Conservation (phyloP, 1,139 yeast species). For the Kazachstania sp. region DNA sequence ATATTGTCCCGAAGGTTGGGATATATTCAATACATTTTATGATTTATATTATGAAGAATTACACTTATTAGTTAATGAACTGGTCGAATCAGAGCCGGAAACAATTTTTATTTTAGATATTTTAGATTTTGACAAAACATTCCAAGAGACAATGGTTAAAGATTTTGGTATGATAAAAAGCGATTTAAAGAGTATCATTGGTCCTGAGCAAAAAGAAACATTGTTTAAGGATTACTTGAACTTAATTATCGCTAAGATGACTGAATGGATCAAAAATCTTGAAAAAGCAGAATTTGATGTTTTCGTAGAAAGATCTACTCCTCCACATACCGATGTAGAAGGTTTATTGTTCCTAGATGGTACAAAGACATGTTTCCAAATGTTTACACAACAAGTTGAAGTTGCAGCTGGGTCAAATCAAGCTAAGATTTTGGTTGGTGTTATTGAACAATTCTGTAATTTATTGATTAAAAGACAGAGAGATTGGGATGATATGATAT, state of each 20-base stretch:
- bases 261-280: slow-evolving; percentile 71
- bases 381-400: slow-evolving; percentile 86
- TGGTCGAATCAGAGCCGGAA: slow-evolving; percentile 67
- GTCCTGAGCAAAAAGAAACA: slow-evolving; percentile 57
- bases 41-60: slow-evolving; percentile 61
- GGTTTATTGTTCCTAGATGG: slow-evolving; percentile 56
- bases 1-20: slow-evolving; percentile 69
- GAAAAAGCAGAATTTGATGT: slow-evolving; percentile 54
- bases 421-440: slow-evolving; percentile 75
- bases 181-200: slow-evolving; percentile 47
- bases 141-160: slow-evolving; percentile 42
- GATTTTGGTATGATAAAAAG: slow-evolving; percentile 40
- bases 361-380: slow-evolving; percentile 67
- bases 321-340: slow-evolving; percentile 68
- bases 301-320: slow-evolving; percentile 52
- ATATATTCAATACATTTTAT: slow-evolving; percentile 53
- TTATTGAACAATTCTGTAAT: slow-evolving; percentile 62
- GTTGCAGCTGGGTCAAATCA: slow-evolving; percentile 85
- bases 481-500: slow-evolving; percentile 50
- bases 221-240: slow-evolving; percentile 64
- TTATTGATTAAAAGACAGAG: slow-evolving; percentile 54
- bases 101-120: slow-evolving; percentile 55
- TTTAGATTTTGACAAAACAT: slow-evolving; percentile 67
- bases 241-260: slow-evolving; percentile 61
- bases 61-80: slow-evolving; percentile 51